phyloP scores from a whole-genome alignment of 2,329 filamentous ascomycete genomes.

The Cucurbitaria berberidis region DNA sequence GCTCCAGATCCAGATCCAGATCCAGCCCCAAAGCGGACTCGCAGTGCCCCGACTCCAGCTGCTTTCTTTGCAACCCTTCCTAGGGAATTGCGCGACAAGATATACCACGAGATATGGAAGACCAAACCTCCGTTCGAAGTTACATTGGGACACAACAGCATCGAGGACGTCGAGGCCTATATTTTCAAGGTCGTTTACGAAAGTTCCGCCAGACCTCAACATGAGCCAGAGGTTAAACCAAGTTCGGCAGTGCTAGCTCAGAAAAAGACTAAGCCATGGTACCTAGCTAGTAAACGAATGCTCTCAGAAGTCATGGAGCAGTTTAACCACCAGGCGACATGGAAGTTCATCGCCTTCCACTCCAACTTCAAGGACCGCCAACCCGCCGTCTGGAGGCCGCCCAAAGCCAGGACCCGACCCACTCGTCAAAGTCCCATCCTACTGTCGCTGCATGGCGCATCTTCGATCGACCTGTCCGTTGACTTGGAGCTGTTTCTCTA shows the following conservation, averaged over 20 bases:
- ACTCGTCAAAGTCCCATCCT: neutral
- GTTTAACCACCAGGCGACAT: conserved; percentile 1
- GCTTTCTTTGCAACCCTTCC: conserved; percentile 1
- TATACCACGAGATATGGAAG: conserved; percentile 10
- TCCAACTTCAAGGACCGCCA: neutral
- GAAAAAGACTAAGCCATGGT: too few species aligned
- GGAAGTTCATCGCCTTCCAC: neutral
- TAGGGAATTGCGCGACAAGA: conserved; percentile 7
- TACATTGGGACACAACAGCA: neutral
- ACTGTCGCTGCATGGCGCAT: neutral
- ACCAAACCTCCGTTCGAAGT: neutral
- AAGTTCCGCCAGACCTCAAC: too few species aligned
- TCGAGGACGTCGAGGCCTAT: neutral
- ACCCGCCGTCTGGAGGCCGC: neutral
- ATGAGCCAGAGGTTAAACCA: neutral
- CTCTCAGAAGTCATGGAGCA: conserved; percentile 1
- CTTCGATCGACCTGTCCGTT: neutral
- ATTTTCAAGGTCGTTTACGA: conserved; percentile 1
- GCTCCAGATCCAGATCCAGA: too few species aligned
- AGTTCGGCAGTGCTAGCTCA: too few species aligned
- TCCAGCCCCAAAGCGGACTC: too few species aligned
- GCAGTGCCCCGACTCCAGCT: neutral
- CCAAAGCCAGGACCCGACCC: neutral
- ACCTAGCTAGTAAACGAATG: conserved; percentile 1
- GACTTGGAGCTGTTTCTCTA: neutral